phyloP scores from a whole-genome alignment of 2,329 filamentous ascomycete genomes.

The Epichloe scottii region DNA sequence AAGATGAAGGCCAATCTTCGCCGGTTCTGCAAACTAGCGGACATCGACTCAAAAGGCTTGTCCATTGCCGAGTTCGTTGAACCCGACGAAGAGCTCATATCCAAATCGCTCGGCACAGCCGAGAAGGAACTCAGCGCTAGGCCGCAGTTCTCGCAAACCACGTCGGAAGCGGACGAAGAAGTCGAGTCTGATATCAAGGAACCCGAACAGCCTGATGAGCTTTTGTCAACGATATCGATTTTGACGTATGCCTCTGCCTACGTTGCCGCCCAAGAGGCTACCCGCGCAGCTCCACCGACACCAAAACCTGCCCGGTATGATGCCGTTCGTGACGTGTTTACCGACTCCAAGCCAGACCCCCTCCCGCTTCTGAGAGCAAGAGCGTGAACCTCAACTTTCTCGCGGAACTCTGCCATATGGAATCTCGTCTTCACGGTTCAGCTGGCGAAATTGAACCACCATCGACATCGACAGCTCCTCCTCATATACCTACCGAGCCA shows the following conservation, averaged over 20 bases:
- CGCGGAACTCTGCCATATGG: constrained; percentile 22
- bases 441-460: constrained; percentile 4
- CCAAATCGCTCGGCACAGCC: constrained; percentile 24
- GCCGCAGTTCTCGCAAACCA: constrained; percentile 15
- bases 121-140: constrained; percentile 19
- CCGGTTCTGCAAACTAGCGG: constrained; percentile 24
- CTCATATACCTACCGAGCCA: background rate
- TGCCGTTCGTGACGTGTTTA: constrained; percentile 30
- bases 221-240: constrained; percentile 18
- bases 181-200: constrained; percentile 8
- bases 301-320: constrained; percentile 23
- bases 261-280: constrained; percentile 17
- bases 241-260: constrained; percentile 21
- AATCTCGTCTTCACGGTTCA: constrained; percentile 14
- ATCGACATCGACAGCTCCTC: background rate
- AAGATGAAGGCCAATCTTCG: constrained; percentile 23
- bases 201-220: constrained; percentile 12
- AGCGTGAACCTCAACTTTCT: constrained; percentile 20
- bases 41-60: constrained; percentile 22
- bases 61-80: constrained; percentile 20
- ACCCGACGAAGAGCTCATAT: constrained; percentile 20
- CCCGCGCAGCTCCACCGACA: constrained; percentile 13
- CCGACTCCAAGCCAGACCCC: constrained; percentile 21
- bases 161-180: constrained; percentile 13
- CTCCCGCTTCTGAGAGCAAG: constrained; percentile 14